Base-by-base conservation (phyloP, 2,329 filamentous ascomycete species). In the Curvularia sp. region DNA sequence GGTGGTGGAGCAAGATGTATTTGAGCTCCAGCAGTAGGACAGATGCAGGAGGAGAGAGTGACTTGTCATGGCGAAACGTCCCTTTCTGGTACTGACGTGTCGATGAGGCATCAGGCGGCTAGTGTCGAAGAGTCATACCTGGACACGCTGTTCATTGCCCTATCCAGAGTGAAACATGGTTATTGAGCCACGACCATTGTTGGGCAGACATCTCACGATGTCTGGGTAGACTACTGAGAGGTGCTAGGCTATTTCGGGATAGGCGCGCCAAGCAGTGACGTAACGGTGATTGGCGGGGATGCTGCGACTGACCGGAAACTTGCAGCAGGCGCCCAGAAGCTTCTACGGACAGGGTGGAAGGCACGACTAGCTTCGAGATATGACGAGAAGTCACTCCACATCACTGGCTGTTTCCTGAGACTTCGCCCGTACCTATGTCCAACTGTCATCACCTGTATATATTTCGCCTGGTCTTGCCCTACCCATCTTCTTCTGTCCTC, bases 321-420 rank as follows among this genome's bases (percentile, higher is more conserved):
- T 53, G 60, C 52, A 58, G 67, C 60, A 60, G 47, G 28, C 23
- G 49, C 53, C 70, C 46, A 64, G 71, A 74, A 73, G 60, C 64
- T 69, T 73, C 70, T 51, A 70, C 59, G 53, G 53, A 51, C 49
- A 48, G 57, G 59, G 57, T 57, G 49, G 60, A 66, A 57, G 54
- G 45, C 58, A 63, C 68, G 49, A 66, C 49, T 49, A 61, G 32
- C 53, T 67, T 57, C 58, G 65, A 63, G 67, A 55, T 41, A 49
- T 54, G 32, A 55, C 67, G 32, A 65, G 71, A 71, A 69, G 59
- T 59, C 65, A 65, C 64, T 48, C 61, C 68, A 70, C 63, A 48
- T 57, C 7, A 66, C 70, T 69, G 65, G 69, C 49, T 63, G 46
- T 57, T 64, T 66, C 69, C 50, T 47, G 61, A 46, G 34, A 49